Evolutionary conservation across 495 filamentous ascomycete genomes (phyloP), one percentile per base, ranked within the genome.

Genomic region (Rostrohypoxylon terebratum): DNA sequence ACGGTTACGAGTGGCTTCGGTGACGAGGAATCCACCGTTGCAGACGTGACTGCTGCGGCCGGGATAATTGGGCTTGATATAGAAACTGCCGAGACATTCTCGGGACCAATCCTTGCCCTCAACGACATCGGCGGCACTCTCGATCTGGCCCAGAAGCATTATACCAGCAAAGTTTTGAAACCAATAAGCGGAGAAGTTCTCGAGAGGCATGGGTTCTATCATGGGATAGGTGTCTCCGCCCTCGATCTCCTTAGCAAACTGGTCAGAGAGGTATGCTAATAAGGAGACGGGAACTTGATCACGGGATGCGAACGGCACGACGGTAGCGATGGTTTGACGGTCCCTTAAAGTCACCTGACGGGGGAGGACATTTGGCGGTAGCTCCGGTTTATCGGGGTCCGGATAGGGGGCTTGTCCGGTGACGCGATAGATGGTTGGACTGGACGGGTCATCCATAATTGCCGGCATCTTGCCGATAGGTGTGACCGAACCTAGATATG

Each of bases 51-150:
- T 97, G 81, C 93, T 97, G 60, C 96, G 87, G 47, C 96, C 96
- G 8, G 96, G 96, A 81, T 99, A 99, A 79, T 99, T 98, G 44
- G 96, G 95, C 80, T 97, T 94, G 81, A 98, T 92, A 78, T 97
- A 97, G 76, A 98, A 99, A 72, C 93, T 97, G 50, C 96, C 96
- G 42, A 98, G 84, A 75, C 95, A 97, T 69, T 92, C 83, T 69
- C 88, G 90, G 59, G 89, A 84, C 96, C 96, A 99, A 77, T 97
- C 91, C 65, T 87, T 87, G 72, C 93, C 87, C 63, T 91, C 86
- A 31, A 85, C 84, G 44, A 87, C 87, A 38, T 91, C 87, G 55
- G 81, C 84, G 44, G 86, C 80, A 50, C 79, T 80, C 59, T 85
- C 84, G 50, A 95, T 89, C 68, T 92, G 88, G 14, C 96, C 96